Conservation (phyloP, 192 early-diverging fungal genomes). For the Umbelopsis isabellina region DNA sequence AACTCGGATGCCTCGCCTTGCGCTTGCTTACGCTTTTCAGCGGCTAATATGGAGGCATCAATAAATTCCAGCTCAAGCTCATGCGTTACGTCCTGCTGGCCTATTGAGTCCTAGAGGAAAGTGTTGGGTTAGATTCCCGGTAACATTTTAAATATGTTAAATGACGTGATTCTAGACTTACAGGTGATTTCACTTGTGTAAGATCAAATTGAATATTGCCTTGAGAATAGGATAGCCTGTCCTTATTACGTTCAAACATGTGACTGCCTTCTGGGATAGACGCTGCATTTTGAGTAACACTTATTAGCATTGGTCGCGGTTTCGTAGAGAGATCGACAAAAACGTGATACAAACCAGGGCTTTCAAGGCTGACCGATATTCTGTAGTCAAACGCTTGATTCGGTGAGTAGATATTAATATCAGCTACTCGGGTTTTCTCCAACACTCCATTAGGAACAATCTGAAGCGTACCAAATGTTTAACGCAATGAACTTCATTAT, state of each 20-base stretch:
- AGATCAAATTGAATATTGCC: slow-evolving; percentile 86
- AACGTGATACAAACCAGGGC: slow-evolving; percentile 1
- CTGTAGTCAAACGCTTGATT: slow-evolving; percentile 81
- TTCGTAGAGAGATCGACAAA: neutral
- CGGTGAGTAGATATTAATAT: slow-evolving; percentile 88
- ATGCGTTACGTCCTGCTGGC: slow-evolving; percentile 64
- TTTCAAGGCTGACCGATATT: slow-evolving; percentile 83
- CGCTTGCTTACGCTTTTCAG: slow-evolving; percentile 67
- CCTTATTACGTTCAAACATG: slow-evolving; percentile 76
- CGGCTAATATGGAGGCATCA: slow-evolving; percentile 51
- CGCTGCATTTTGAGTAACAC: slow-evolving; percentile 19
- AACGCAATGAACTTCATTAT: neutral
- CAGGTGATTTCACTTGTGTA: slow-evolving; percentile 74
- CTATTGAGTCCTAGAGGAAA: slow-evolving; percentile 45
- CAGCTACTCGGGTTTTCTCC: slow-evolving; percentile 77
- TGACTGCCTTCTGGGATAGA: slow-evolving; percentile 49
- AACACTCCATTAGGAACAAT: slow-evolving; percentile 60
- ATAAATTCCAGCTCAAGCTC: slow-evolving; percentile 88
- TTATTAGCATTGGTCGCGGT: slow-evolving; percentile 35
- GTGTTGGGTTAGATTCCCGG: neutral
- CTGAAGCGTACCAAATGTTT: slow-evolving; percentile 18
- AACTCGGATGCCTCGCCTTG: slow-evolving; percentile 64
- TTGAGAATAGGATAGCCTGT: slow-evolving; percentile 85
- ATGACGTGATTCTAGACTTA: slow-evolving; percentile 30
- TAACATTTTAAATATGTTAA: slow-evolving; percentile 7